Percentiles rank a stretch among this genome's conserved stretches.
Conservation (phyloP, 192 early-diverging fungal species). For the Chytriomyces sp. region DNA sequence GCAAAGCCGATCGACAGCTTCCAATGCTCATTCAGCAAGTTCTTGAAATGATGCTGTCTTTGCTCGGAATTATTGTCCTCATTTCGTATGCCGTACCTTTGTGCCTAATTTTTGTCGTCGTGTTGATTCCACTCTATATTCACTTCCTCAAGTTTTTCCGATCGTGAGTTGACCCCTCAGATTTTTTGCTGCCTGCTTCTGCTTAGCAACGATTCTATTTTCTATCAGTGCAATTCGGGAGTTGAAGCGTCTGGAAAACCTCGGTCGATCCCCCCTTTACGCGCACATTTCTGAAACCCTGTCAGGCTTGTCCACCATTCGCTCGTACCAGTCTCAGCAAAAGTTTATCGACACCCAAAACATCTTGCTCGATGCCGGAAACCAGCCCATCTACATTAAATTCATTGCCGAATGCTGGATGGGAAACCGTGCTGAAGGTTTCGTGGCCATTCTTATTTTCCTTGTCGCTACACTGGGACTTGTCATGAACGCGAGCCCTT, state of each 20-base stretch:
- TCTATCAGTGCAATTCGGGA: slow-evolving; percentile 66
- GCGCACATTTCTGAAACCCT: slow-evolving; percentile 69
- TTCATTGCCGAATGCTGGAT: slow-evolving; percentile 27
- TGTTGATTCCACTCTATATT: slow-evolving; percentile 22
- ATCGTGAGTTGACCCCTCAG: slow-evolving; percentile 1
- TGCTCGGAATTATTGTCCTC: slow-evolving; percentile 60
- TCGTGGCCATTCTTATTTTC: slow-evolving; percentile 28
- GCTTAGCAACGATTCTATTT: background rate
- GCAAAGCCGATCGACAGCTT: slow-evolving; percentile 8
- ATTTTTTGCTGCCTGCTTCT: background rate
- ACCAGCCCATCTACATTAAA: slow-evolving; percentile 37
- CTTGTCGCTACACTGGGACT: slow-evolving; percentile 39
- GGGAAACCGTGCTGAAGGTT: slow-evolving; percentile 26
- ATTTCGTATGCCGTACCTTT: slow-evolving; percentile 71
- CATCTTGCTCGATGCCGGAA: slow-evolving; percentile 71
- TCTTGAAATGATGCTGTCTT: slow-evolving; percentile 20
- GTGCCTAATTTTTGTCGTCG: slow-evolving; percentile 61
- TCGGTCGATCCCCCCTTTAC: slow-evolving; percentile 78
- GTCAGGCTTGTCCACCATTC: slow-evolving; percentile 82
- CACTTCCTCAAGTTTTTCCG: slow-evolving; percentile 33
- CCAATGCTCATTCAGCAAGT: slow-evolving; percentile 19
- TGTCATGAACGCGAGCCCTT: slow-evolving; percentile 40
- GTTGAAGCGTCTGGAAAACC: slow-evolving; percentile 84
- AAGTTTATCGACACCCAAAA: slow-evolving; percentile 76
- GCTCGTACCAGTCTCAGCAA: slow-evolving; percentile 77